Evolutionary conservation across 352 stramenopile genomes (phyloP), one percentile per base, ranked within the genome.

Genomic region (Phytophthora hibernalis): DNA sequence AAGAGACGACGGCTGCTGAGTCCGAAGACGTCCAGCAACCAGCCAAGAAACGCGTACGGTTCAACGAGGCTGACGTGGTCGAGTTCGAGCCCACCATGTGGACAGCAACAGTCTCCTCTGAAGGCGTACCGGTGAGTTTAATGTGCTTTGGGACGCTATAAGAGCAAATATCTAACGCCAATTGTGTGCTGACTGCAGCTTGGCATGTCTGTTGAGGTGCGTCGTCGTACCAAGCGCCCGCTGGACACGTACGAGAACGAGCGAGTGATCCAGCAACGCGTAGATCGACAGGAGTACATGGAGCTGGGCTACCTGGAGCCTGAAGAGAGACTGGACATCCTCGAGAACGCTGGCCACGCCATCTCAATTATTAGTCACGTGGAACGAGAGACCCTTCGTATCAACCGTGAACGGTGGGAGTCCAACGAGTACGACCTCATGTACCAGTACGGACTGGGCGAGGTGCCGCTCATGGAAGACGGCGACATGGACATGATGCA

Each of bases 381-480:
- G 24, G 84, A 92, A 62, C 80, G 81, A 30, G 83, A 92, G 38
- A 81, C 74, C 33, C 68, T 91, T 42, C 85, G 83, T 45, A 84
- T 92, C 49, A 94, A 94, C 61, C 83, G 83, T 43, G 83, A 92
- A 72, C 85, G 85, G 20, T 94, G 82, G 83, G 85, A 94, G 57
- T 92, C 85, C 22, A 94, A 94, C 65, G 85, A 94, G 67, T 94
- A 91, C 68, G 85, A 94, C 58, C 71, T 94, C 61, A 78, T 90
- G 70, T 89, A 92, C 69, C 85, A 94, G 70, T 93, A 83, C 54
- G 83, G 82, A 30, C 73, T 93, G 49, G 85, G 85, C 4, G 82
- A 93, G 43, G 76, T 83, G 24, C 76, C 79, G 0, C 60, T 89
- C 28, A 79, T 91, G 68, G 82, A 89, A 28, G 74, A 89, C 60